phyloP scores from a whole-genome alignment of 2,329 filamentous ascomycete genomes.

The Cytospora mali region DNA sequence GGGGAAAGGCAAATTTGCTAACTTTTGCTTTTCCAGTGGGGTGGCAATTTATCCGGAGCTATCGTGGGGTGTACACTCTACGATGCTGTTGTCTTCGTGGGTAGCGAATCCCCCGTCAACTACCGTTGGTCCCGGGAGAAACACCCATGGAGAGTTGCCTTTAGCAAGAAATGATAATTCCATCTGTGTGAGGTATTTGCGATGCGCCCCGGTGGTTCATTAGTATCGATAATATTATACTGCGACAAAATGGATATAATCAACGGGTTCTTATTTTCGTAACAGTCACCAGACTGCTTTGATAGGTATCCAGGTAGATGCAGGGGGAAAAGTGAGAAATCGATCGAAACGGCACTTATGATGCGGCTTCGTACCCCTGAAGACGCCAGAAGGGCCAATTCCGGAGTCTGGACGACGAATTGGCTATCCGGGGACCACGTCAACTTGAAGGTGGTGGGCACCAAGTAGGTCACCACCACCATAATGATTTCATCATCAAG shows the following conservation, averaged over 20 bases:
- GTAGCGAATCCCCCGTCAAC: conserved; percentile 36
- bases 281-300: neutral
- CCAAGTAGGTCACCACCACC: no score
- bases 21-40: conserved; percentile 25
- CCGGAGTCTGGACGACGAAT: neutral
- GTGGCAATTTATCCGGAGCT: conserved; percentile 34
- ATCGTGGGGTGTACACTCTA: conserved; percentile 37
- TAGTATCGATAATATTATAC: neutral
- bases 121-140: conserved; percentile 29
- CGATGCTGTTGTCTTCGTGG: conserved; percentile 38
- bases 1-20: neutral
- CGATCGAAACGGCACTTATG: neutral
- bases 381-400: neutral
- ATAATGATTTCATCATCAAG: neutral
- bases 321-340: neutral
- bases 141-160: conserved; percentile 11
- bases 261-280: neutral
- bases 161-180: neutral
- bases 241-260: neutral
- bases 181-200: no score
- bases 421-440: neutral
- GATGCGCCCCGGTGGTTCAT: neutral
- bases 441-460: neutral
- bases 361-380: neutral
- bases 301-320: neutral